phyloP scores from a whole-genome alignment of 495 filamentous ascomycete genomes.

The Bathelium albidoporum region DNA sequence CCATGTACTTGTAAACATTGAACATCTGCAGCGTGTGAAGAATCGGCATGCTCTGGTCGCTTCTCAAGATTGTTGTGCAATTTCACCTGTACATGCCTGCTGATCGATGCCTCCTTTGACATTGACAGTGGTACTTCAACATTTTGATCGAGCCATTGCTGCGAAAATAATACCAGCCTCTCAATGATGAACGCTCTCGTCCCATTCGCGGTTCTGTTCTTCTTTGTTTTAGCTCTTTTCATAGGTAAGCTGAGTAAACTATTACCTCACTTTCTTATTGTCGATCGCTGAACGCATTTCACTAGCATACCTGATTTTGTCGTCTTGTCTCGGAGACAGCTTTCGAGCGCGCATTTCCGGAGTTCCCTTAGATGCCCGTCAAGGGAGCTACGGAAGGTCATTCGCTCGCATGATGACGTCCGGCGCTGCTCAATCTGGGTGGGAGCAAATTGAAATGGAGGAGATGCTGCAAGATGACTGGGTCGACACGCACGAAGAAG shows the following conservation, averaged over 20 bases:
- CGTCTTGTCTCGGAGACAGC: conserved; percentile 48
- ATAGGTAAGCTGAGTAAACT: conserved; percentile 31
- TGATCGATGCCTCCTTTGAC: too few species aligned
- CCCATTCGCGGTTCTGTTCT: conserved; percentile 41
- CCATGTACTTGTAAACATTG: too few species aligned
- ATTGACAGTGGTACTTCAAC: too few species aligned
- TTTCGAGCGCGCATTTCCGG: conserved; percentile 38
- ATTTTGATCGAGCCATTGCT: too few species aligned
- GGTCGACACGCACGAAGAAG: conserved; percentile 29
- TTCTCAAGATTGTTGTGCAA: too few species aligned
- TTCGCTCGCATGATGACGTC: conserved; percentile 47
- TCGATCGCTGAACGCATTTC: conserved; percentile 2
- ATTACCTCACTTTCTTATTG: background rate
- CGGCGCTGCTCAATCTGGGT: conserved; percentile 41
- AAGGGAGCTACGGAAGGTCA: conserved; percentile 41
- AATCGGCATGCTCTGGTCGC: too few species aligned
- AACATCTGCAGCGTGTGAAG: too few species aligned
- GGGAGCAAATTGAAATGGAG: conserved; percentile 54
- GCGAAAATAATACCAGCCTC: background rate
- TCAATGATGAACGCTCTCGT: conserved; percentile 41
- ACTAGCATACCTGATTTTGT: conserved; percentile 46
- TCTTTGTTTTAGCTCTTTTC: conserved; percentile 39
- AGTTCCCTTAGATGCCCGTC: conserved; percentile 29
- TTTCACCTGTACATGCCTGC: too few species aligned
- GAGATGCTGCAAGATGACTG: conserved; percentile 43